phyloP scores from a whole-genome alignment of 2,329 filamentous ascomycete species.

The Capronia coronata region DNA sequence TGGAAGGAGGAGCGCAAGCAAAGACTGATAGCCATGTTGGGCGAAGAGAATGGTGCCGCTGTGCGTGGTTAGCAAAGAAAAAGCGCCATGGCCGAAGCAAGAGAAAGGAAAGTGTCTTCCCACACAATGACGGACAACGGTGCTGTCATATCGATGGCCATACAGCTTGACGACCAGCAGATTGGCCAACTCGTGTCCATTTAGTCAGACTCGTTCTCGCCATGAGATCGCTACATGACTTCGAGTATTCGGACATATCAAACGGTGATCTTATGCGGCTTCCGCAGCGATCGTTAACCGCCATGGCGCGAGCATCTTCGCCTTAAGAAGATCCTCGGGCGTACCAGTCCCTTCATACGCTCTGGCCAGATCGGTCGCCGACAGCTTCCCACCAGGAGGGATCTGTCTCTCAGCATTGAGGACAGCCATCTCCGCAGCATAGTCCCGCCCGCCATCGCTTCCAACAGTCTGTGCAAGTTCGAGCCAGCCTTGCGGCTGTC shows the following conservation, averaged over 20 bases:
- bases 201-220: too few relatives aligned
- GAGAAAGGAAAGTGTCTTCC: too few relatives aligned
- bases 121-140: too few relatives aligned
- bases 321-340: conserved; percentile 66
- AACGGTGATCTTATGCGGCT: conserved; percentile 2
- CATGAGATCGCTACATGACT: too few relatives aligned
- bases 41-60: conserved; percentile 31
- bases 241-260: too few relatives aligned
- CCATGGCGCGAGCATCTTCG: conserved; percentile 80
- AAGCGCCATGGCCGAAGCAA: neutral
- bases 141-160: too few relatives aligned
- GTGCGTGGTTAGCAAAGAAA: neutral
- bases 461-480: conserved; percentile 59
- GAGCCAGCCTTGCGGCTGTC: conserved; percentile 74
- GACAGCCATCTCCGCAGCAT: conserved; percentile 69
- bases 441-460: conserved; percentile 44
- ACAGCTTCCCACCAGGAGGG: conserved; percentile 63
- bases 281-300: conserved; percentile 29
- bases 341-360: conserved; percentile 69
- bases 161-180: neutral
- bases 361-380: conserved; percentile 61
- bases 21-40: conserved; percentile 55
- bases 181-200: too few relatives aligned
- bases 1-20: conserved; percentile 70
- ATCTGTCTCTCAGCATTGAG: conserved; percentile 68